Evolutionary conservation across 139 green algal genomes (phyloP).

Genomic region (Penium margaritaceum): DNA sequence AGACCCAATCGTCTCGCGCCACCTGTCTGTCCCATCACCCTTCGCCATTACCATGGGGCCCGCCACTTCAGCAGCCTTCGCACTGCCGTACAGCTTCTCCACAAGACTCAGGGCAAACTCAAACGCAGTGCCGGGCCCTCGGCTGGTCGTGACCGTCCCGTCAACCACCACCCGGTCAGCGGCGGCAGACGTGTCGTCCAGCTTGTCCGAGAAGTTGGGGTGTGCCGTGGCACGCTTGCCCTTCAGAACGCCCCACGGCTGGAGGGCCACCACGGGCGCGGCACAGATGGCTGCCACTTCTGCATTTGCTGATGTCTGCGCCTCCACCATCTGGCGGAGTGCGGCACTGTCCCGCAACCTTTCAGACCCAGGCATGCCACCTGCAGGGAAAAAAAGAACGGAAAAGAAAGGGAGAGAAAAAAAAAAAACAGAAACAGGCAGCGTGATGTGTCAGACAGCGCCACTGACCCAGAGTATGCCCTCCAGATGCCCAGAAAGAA

Average conservation of each 20-base stretch:
- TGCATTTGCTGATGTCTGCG: conserved; percentile 52
- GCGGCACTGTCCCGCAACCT: conserved; percentile 62
- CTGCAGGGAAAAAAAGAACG: conserved; percentile 23
- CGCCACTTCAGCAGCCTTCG: conserved; percentile 75
- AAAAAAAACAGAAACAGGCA: neutral
- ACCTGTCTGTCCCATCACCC: neutral
- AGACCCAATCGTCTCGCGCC: no score
- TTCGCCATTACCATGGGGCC: conserved; percentile 70
- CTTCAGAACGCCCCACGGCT: conserved; percentile 66
- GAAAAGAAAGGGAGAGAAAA: neutral
- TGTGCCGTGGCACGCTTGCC: conserved; percentile 71
- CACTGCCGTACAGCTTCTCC: conserved; percentile 71
- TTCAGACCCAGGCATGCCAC: conserved; percentile 87
- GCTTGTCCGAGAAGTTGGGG: conserved; percentile 65
- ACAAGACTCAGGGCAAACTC: conserved; percentile 88
- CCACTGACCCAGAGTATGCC: no score
- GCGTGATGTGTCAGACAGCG: neutral
- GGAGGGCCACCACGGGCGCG: conserved; percentile 78
- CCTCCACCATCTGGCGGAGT: conserved; percentile 42
- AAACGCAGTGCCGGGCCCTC: conserved; percentile 79
- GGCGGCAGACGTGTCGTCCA: conserved; percentile 1
- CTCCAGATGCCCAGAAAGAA: no score
- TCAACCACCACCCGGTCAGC: conserved; percentile 77
- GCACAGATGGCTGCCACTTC: conserved; percentile 84
- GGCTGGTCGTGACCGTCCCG: conserved; percentile 70